Conservation (phyloP, 2,329 filamentous ascomycete species). For the Scedosporium boydii region DNA sequence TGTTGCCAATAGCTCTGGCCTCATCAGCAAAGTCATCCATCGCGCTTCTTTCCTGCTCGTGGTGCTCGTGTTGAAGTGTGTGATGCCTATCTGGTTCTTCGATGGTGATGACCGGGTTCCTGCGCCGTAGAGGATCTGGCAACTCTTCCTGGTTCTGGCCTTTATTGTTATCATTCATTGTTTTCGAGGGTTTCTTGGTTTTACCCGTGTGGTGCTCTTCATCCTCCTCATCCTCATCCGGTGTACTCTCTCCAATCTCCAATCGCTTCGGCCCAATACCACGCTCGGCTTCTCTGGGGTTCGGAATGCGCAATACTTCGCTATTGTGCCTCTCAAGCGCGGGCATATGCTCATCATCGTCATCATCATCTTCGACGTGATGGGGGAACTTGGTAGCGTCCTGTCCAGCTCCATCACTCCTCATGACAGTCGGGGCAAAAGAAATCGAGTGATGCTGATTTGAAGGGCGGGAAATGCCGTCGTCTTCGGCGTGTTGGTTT, state of each 20-base stretch:
- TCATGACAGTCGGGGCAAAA: conserved; percentile 58
- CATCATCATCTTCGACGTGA: conserved; percentile 19
- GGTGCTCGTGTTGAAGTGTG: conserved; percentile 6
- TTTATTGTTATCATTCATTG: background rate
- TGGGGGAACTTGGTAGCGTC: conserved; percentile 37
- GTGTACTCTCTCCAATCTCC: conserved; percentile 13
- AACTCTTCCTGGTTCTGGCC: background rate
- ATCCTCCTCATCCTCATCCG: conserved; percentile 25
- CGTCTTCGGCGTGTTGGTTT: conserved; percentile 1
- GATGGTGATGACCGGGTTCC: conserved; percentile 34
- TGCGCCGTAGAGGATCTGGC: conserved; percentile 39
- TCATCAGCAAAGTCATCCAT: conserved; percentile 30
- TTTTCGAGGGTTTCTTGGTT: background rate
- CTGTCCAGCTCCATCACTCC: conserved; percentile 45
- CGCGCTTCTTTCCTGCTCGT: background rate
- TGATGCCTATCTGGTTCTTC: conserved; percentile 45
- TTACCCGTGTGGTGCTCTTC: background rate
- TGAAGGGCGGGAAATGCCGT: conserved; percentile 4
- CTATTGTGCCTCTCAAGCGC: conserved; percentile 70
- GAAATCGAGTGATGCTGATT: conserved; percentile 35
- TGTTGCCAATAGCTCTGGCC: conserved; percentile 28
- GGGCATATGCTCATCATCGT: conserved; percentile 15
- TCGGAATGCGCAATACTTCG: conserved; percentile 76
- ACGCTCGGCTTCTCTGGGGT: conserved; percentile 79
- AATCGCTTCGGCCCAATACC: conserved; percentile 60